A percentile compares a stretch with the other conserved stretches of the same genome.
Conservation (phyloP, 192 early-diverging fungal genomes). For the Coemansia sp. region DNA sequence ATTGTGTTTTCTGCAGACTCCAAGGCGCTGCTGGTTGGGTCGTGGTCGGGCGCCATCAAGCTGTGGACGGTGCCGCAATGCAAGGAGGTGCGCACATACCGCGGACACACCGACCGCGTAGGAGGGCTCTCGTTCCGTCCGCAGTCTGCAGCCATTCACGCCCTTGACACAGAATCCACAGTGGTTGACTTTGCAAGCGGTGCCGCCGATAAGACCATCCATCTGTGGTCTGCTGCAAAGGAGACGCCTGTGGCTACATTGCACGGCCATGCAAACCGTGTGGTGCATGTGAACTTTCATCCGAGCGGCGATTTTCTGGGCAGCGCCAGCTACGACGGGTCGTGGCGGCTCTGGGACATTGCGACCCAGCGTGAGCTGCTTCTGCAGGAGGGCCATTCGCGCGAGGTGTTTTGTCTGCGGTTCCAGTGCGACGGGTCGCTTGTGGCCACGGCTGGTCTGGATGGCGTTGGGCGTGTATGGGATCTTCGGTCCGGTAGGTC, state of each 20-base stretch:
- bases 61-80: constrained; percentile 85
- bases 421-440: constrained; percentile 93
- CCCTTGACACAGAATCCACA: constrained; percentile 34
- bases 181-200: constrained; percentile 82
- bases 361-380: constrained; percentile 74
- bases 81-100: constrained; percentile 57
- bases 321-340: constrained; percentile 67
- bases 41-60: constrained; percentile 83
- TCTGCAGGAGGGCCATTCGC: constrained; percentile 92
- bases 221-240: constrained; percentile 84
- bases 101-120: constrained; percentile 87
- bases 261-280: constrained; percentile 78
- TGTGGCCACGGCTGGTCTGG: constrained; percentile 85
- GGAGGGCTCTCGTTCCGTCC: constrained; percentile 91
- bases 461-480: constrained; percentile 93
- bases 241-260: constrained; percentile 76
- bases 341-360: constrained; percentile 97
- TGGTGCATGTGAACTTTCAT: constrained; percentile 87
- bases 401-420: constrained; percentile 87
- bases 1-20: constrained; percentile 82
- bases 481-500: constrained; percentile 90
- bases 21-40: constrained; percentile 70
- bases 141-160: constrained; percentile 59
- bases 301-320: constrained; percentile 85
- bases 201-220: constrained; percentile 73